Conservation (phyloP, 441 rosid genomes). For the Macaranga tanarius region DNA sequence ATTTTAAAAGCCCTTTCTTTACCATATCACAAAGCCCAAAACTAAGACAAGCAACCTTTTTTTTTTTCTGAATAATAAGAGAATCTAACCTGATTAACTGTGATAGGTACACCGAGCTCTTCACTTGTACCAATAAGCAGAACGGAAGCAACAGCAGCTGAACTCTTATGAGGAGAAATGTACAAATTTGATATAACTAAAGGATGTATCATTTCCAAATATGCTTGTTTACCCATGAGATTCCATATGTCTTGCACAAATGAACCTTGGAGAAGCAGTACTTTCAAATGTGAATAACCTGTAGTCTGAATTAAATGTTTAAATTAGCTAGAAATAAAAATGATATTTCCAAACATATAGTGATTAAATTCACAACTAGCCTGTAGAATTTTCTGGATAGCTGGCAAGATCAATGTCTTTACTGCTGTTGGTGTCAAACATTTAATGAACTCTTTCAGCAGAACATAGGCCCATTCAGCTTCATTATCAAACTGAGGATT, state of each 20-base stretch:
- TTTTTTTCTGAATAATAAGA: background rate
- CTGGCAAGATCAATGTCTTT: constrained; percentile 68
- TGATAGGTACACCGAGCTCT: constrained; percentile 90
- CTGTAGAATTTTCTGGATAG: constrained; percentile 87
- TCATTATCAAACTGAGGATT: constrained; percentile 58
- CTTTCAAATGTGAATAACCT: constrained; percentile 91
- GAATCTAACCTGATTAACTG: constrained; percentile 75
- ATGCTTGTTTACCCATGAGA: constrained; percentile 71
- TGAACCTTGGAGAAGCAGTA: constrained; percentile 91
- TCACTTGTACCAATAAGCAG: constrained; percentile 88
- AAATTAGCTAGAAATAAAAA: constrained; percentile 28
- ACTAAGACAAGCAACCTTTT: background rate
- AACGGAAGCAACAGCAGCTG: constrained; percentile 92
- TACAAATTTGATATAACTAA: constrained; percentile 78
- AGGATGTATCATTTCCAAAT: constrained; percentile 77
- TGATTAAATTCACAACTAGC: constrained; percentile 41
- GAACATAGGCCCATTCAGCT: constrained; percentile 80
- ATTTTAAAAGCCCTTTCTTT: background rate
- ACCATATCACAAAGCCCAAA: constrained; percentile 20
- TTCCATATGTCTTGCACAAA: constrained; percentile 89
- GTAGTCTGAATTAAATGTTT: constrained; percentile 57
- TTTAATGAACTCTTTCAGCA: constrained; percentile 77
- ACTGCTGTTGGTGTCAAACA: constrained; percentile 67
- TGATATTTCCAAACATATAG: constrained; percentile 18
- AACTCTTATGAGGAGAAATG: constrained; percentile 69